Conservation (phyloP, 2,329 filamentous ascomycete species). For the Epicoccum sorghinum region DNA sequence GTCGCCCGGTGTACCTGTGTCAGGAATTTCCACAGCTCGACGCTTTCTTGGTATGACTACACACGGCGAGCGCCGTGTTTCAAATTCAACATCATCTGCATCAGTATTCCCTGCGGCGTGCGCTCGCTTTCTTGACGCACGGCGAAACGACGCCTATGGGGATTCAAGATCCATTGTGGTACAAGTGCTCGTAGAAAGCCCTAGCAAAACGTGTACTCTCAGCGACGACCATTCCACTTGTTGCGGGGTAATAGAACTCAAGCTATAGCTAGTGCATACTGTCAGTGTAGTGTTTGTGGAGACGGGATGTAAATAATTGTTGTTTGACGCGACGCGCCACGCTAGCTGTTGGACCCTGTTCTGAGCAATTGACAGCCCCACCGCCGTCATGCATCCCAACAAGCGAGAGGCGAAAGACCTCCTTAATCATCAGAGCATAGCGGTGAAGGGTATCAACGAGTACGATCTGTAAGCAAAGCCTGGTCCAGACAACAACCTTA, state of each 20-base stretch:
- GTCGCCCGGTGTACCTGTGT: neutral
- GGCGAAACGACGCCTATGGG: neutral
- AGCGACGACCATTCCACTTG: neutral
- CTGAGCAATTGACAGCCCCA: neutral
- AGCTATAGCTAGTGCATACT: too few relatives aligned
- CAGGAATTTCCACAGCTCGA: neutral
- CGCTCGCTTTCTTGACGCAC: neutral
- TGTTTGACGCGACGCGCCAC: conserved; percentile 4
- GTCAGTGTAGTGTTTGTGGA: too few relatives aligned
- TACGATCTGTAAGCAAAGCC: neutral
- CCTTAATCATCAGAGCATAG: too few relatives aligned
- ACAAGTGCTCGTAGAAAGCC: neutral
- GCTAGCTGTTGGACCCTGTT: neutral
- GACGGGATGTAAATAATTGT: neutral
- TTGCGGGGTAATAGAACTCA: too few relatives aligned
- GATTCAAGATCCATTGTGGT: neutral
- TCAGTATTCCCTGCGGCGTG: neutral
- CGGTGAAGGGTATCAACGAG: neutral
- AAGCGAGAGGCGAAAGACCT: neutral
- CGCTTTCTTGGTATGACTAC: neutral
- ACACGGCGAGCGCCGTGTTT: neutral
- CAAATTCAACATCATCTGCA: neutral
- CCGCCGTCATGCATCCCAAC: neutral
- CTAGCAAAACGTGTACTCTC: neutral
- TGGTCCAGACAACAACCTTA: neutral